Evolutionary conservation across 2,329 filamentous ascomycete species (phyloP).

Genomic region (Neonectria sp.): DNA sequence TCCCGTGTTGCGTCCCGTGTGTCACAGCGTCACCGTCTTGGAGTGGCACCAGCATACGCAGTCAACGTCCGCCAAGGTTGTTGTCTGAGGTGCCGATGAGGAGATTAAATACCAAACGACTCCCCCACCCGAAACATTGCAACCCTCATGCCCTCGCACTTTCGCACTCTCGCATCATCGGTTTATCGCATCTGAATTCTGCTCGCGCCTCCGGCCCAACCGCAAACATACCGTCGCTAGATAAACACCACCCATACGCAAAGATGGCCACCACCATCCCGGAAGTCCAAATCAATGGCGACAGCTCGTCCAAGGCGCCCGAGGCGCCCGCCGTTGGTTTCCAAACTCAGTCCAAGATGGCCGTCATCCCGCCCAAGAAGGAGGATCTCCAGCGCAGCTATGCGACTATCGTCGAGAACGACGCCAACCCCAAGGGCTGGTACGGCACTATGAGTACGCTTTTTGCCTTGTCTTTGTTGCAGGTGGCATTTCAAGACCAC

Average conservation of each 20-base stretch:
- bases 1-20: neutral
- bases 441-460: constrained; percentile 87
- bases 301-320: constrained; percentile 51
- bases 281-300: constrained; percentile 45
- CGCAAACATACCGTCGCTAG: constrained; percentile 3
- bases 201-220: neutral
- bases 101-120: constrained; percentile 19
- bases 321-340: constrained; percentile 56
- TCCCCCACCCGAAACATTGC: constrained; percentile 4
- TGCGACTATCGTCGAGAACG: constrained; percentile 74
- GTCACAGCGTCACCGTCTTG: neutral
- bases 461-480: neutral
- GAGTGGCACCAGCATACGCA: neutral
- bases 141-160: neutral
- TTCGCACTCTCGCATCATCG: neutral
- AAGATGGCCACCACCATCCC: constrained; percentile 35
- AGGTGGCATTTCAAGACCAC: neutral
- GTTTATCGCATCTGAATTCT: neutral
- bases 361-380: constrained; percentile 83
- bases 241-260: constrained; percentile 3
- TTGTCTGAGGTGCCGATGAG: neutral
- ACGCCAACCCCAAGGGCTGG: constrained; percentile 85
- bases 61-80: neutral
- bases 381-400: constrained; percentile 91
- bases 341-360: constrained; percentile 69